These are phyloP conservation scores for Yamadazyma akitaensis DNA, from an alignment of 805 yeast genomes.

Conservation along the genomic window DNA sequence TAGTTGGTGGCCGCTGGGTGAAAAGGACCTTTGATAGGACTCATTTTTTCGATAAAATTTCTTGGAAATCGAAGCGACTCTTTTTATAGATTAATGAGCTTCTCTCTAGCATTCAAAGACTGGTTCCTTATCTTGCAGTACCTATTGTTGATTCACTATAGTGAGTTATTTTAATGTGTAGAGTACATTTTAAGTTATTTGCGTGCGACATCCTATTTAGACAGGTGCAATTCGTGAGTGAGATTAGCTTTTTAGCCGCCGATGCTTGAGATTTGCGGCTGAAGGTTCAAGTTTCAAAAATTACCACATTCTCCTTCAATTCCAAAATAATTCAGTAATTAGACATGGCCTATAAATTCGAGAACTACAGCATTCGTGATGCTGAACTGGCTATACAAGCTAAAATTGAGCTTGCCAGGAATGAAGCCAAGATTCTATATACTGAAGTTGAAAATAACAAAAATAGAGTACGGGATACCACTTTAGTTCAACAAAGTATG, in stretches of 20 bases:
- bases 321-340: background rate
- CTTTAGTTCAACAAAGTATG: conserved; percentile 37
- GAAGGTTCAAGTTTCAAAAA: background rate
- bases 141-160: too few relatives aligned
- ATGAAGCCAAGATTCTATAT: conserved; percentile 47
- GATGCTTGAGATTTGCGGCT: background rate
- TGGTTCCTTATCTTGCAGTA: too few relatives aligned
- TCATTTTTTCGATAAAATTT: too few relatives aligned
- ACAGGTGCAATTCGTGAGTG: background rate
- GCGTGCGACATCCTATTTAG: too few relatives aligned
- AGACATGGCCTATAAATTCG: background rate
- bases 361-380: background rate
- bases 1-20: too few relatives aligned
- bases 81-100: too few relatives aligned
- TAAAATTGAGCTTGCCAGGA: conserved; percentile 31
- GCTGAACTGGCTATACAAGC: background rate
- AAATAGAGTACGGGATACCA: conserved; percentile 42
- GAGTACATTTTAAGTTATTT: too few relatives aligned
- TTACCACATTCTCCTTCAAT: background rate
- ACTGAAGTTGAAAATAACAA: conserved; percentile 47
- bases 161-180: too few relatives aligned
- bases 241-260: too few relatives aligned
- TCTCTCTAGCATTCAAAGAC: too few relatives aligned
- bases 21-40: too few relatives aligned
- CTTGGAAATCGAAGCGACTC: too few relatives aligned